phyloP scores from a whole-genome alignment of 164 flowering plant genomes.

The Stephania yunnanensis region DNA sequence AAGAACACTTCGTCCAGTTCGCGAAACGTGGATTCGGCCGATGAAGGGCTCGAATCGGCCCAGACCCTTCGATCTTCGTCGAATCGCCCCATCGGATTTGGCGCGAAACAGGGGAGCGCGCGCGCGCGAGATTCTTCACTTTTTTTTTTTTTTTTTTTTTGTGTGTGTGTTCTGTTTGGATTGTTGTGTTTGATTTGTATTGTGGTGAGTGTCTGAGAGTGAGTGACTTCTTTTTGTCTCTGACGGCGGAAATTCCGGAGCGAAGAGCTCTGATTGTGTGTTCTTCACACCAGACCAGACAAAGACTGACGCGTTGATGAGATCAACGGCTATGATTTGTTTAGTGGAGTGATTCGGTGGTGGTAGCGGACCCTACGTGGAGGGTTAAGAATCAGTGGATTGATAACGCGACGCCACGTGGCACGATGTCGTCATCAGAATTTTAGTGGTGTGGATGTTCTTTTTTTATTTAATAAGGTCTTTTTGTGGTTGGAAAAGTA shows the following conservation, averaged over 20 bases:
- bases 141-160: no score
- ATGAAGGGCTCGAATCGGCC: constrained; percentile 21
- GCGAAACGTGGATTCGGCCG: constrained; percentile 44
- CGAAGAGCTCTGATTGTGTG: not conserved
- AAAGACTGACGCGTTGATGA: not conserved
- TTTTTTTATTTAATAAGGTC: no score
- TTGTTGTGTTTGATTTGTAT: not conserved
- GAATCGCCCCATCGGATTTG: not conserved
- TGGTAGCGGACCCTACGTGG: no score
- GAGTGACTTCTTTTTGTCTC: not conserved
- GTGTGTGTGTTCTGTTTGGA: not conserved
- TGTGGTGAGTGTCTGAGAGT: not conserved
- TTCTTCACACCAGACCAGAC: not conserved
- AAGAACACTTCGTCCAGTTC: constrained; percentile 61
- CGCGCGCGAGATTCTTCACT: not conserved
- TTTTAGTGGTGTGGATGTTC: no score
- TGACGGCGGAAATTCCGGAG: no score
- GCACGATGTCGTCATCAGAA: not conserved
- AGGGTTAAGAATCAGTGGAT: not conserved
- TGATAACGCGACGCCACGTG: not conserved
- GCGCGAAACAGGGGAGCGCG: not conserved
- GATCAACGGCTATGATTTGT: not conserved
- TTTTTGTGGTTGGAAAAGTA: no score
- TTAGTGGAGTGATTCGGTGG: no score
- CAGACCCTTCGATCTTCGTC: not conserved